Evolutionary conservation across 1,139 yeast genomes (phyloP).

Genomic region (Yamadazyma aaseri): DNA sequence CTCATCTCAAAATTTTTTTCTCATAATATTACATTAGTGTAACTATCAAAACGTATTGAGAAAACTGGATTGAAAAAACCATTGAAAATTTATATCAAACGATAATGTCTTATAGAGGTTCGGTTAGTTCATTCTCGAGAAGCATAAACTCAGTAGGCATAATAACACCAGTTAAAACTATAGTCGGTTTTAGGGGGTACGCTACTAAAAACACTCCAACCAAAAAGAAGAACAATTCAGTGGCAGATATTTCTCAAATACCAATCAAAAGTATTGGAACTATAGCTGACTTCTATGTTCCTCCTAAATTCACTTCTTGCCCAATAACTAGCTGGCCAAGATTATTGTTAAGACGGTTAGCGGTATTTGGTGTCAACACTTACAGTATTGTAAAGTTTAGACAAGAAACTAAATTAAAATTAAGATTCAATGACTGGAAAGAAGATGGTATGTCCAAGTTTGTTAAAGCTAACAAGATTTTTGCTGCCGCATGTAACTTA

Average conservation of each 20-base stretch:
- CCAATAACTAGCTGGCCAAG: conserved; percentile 42
- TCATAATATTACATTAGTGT: background rate
- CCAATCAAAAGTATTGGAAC: conserved; percentile 43
- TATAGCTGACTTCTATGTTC: conserved; percentile 44
- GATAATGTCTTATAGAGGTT: background rate
- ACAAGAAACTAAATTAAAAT: conserved; percentile 39
- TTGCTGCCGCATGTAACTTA: conserved; percentile 42
- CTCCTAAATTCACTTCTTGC: conserved; percentile 32
- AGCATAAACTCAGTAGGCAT: no score
- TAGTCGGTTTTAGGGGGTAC: background rate
- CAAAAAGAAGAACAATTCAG: conserved; percentile 1
- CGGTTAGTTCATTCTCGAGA: background rate
- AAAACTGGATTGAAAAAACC: background rate
- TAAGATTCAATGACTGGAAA: conserved; percentile 45
- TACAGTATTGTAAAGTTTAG: conserved; percentile 41
- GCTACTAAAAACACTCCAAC: conserved; percentile 1
- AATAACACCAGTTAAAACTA: background rate
- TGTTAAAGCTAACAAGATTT: conserved; percentile 42
- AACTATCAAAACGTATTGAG: background rate
- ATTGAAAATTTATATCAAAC: background rate
- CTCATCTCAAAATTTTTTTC: conserved; percentile 12
- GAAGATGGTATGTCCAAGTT: conserved; percentile 42
- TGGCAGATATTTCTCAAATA: conserved; percentile 35
- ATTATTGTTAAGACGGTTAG: conserved; percentile 36
- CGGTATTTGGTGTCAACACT: conserved; percentile 44